Base-by-base conservation (phyloP, 2,329 filamentous ascomycete species). In the Talaromyces sp. region DNA sequence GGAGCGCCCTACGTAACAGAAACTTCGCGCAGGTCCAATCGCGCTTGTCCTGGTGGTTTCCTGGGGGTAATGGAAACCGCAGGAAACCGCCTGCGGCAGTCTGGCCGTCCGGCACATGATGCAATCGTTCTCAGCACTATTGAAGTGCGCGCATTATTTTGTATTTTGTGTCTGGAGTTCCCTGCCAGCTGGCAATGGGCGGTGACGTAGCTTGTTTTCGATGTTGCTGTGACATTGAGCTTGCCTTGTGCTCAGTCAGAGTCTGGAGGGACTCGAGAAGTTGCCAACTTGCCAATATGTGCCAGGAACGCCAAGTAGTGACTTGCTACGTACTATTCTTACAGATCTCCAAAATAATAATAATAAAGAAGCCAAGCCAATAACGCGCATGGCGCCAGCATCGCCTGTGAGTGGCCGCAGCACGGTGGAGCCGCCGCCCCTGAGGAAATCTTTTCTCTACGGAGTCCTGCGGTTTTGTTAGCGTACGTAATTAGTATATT, bases 1-100 rank as follows among this genome's bases (percentile, higher is more conserved):
- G 41, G 56, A n/a, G 38, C 52, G 41, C 65, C 58, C 69, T 66
- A 74, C 73, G 72, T 75, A 75, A 75, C 63, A 72, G 69, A 75
- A 75, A 74, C 46, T 65, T 59, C 12, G 12, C 43, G n/a, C 14
- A 4, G 1, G 54, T 48, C 73, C 73, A 76, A 74, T 75, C 52
- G 66, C 27, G 26, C 26, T 26, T 26, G n/a, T 26, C 3, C 26
- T 32, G 11, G 62, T 61, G 60, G 62, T 71, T 73, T 70, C 62
- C 62, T 68, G 68, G 68, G 70, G 70, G 69, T 71, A 72, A 72
- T 70, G 62, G 65, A 68, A 68, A 67, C 59, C 56, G 59, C 19
- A 70, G 62, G 65, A 68, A 68, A 67, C 10, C 38, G 38, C 38
- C 10, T 3, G 26, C 26, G 26, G 3, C 8, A 43, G 14, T 24